Evolutionary conservation across 1,284 basidiomycete genomes (phyloP).

Genomic region (Ustilago tritici): DNA sequence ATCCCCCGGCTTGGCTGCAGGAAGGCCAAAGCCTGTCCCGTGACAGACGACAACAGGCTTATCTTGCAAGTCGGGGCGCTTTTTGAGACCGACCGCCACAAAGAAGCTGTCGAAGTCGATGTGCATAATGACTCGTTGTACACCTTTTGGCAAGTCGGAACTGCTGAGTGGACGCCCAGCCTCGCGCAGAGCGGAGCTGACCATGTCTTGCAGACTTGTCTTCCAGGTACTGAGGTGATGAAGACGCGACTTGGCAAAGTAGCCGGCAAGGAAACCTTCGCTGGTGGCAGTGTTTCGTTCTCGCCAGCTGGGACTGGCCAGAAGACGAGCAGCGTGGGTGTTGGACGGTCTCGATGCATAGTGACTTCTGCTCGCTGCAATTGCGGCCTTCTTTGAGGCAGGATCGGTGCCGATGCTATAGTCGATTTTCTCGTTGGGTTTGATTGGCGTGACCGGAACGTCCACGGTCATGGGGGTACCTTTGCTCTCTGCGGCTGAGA

Average conservation of each 20-base stretch:
- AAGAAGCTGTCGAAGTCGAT: slow-evolving; percentile 91
- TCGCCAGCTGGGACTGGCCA: slow-evolving; percentile 75
- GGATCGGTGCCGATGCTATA: slow-evolving; percentile 52
- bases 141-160: slow-evolving; percentile 62
- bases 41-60: slow-evolving; percentile 93
- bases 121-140: slow-evolving; percentile 68
- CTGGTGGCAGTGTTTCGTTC: slow-evolving; percentile 86
- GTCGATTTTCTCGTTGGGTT: slow-evolving; percentile 26
- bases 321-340: slow-evolving; percentile 54
- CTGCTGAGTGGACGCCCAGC: slow-evolving; percentile 79
- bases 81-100: slow-evolving; percentile 72
- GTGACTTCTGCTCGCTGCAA: slow-evolving; percentile 25
- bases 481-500: background rate
- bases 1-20: slow-evolving; percentile 28
- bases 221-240: slow-evolving; percentile 95
- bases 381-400: slow-evolving; percentile 28
- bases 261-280: slow-evolving; percentile 85
- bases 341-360: slow-evolving; percentile 58
- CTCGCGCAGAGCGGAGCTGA: slow-evolving; percentile 74
- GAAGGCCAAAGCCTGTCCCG: slow-evolving; percentile 71
- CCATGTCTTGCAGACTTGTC: slow-evolving; percentile 83
- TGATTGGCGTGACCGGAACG: slow-evolving; percentile 20
- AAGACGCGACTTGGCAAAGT: slow-evolving; percentile 89
- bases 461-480: background rate
- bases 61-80: slow-evolving; percentile 54